Evolutionary conservation across 345 rosid species (phyloP).

Genomic region (Acer negundo): DNA sequence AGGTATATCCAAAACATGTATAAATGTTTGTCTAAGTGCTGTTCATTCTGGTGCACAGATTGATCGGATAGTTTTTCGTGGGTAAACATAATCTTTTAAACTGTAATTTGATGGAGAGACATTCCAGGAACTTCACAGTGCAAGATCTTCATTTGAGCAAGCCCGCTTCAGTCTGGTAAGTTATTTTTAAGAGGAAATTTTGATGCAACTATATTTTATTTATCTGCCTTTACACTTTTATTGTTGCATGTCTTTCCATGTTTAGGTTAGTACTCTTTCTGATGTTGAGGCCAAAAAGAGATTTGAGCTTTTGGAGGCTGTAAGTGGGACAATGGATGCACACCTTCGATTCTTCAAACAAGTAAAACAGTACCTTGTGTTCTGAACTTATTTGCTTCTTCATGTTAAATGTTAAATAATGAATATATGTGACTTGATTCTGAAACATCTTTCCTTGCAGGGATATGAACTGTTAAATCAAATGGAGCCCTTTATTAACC

Average conservation of each 20-base stretch:
- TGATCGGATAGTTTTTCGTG: slow-evolving; percentile 24
- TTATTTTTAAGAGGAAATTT: slow-evolving; percentile 1
- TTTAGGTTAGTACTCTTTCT: slow-evolving; percentile 68
- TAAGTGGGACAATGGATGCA: slow-evolving; percentile 73
- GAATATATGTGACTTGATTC: background rate
- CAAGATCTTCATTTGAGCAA: slow-evolving; percentile 69
- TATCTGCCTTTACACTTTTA: background rate
- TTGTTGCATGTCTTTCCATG: slow-evolving; percentile 19
- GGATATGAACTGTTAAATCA: slow-evolving; percentile 77
- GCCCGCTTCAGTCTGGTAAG: slow-evolving; percentile 72
- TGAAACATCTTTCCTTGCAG: slow-evolving; percentile 37
- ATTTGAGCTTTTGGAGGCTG: slow-evolving; percentile 70
- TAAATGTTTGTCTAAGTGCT: slow-evolving; percentile 13
- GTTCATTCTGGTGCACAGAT: slow-evolving; percentile 15
- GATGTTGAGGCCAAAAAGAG: slow-evolving; percentile 69
- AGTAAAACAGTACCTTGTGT: slow-evolving; percentile 36
- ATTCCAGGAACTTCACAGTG: slow-evolving; percentile 67
- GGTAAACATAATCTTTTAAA: slow-evolving; percentile 29
- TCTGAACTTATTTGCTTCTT: slow-evolving; percentile 8
- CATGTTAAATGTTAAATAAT: slow-evolving; percentile 9
- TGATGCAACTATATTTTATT: background rate
- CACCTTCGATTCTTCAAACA: slow-evolving; percentile 75
- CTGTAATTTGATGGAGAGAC: slow-evolving; percentile 55
- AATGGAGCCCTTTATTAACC: slow-evolving; percentile 79
- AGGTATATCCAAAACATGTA: slow-evolving; percentile 44